These are phyloP conservation scores for Phytophthora litchii DNA, from an alignment of 352 stramenopile genomes.

Conservation along the genomic window DNA sequence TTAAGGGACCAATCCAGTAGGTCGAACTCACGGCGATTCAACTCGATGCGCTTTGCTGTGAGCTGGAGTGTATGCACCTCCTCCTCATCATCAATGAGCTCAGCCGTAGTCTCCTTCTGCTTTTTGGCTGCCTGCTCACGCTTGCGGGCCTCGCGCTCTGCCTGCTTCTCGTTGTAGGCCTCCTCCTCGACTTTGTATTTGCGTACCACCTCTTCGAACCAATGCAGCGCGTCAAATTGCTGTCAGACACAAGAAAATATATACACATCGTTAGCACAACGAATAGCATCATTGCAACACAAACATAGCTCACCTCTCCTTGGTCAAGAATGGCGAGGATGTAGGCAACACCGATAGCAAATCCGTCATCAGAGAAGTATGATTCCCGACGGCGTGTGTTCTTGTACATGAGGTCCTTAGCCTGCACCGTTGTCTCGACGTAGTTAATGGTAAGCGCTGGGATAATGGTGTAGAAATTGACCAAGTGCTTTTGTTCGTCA, in stretches of 20 bases:
- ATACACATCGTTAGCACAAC: constrained; percentile 2
- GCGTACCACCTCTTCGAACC: constrained; percentile 88
- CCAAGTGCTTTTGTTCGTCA: constrained; percentile 90
- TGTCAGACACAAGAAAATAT: constrained; percentile 25
- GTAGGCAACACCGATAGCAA: constrained; percentile 94
- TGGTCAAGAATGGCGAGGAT: constrained; percentile 92
- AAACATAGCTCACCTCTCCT: constrained; percentile 56
- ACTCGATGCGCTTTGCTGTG: constrained; percentile 86
- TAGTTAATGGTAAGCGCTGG: constrained; percentile 91
- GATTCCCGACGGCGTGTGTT: constrained; percentile 92
- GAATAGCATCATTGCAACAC: not conserved
- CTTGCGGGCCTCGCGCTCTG: constrained; percentile 78
- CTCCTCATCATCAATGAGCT: constrained; percentile 88
- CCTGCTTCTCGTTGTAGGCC: constrained; percentile 85
- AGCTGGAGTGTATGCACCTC: constrained; percentile 89
- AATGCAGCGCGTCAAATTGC: constrained; percentile 90
- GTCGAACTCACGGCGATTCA: constrained; percentile 89
- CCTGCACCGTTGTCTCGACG: constrained; percentile 88
- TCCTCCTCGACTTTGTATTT: constrained; percentile 90
- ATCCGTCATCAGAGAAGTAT: constrained; percentile 96
- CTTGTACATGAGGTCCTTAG: constrained; percentile 96
- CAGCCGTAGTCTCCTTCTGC: constrained; percentile 84
- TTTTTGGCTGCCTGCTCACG: constrained; percentile 76
- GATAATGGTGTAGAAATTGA: constrained; percentile 93
- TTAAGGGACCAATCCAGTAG: constrained; percentile 92